Evolutionary conservation across 2,329 filamentous ascomycete species (phyloP), one percentile per base, ranked within the genome.

Genomic region (Stemphylium lycopersici): DNA sequence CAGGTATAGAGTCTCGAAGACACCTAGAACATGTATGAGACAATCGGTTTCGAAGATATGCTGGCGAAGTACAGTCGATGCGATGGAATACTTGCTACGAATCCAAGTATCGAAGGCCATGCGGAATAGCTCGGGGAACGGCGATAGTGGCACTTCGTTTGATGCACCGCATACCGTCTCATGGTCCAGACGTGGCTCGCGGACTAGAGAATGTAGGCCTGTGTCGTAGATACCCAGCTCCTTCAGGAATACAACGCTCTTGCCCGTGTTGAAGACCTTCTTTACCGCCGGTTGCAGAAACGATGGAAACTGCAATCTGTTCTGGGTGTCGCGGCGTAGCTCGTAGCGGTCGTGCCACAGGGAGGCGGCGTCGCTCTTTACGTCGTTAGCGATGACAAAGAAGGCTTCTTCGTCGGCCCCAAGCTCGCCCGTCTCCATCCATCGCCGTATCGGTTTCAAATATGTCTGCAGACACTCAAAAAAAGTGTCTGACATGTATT

Each of bases 241-340:
- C 56, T 87, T 88, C n/a, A 97, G 77, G 39, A 97, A 89, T 1
- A 95, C 85, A 50, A 95, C 87, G 65, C 89, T 96, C 75, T 97
- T 97, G 0, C 93, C 93, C 1, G 91, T 88, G 1, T 88, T 91
- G 66, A 96, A 93, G 33, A 97, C 91, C 58, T 87, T 89, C 20
- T 80, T 77, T 0, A 85, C 86, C 2, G 87, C 84, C 2, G 87
- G 82, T 34, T 87, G 84, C 4, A 97, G 80, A 61, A 96, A 97
- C 2, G 78, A 81, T 0, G 93, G 93, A 0, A 88, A 87, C 63
- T 89, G 86, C 1, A 92, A 73, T 1, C 77, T 76, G 13, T 87
- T 86, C 37, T 85, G 79, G 3, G 81, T 73, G 0, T 86, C 85
- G 11, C 78, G 80, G 22, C 87, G 84, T 12, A 97, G 78, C 18